These are phyloP conservation scores for Excoecaria cochinchinensis DNA, from an alignment of 345 rosid species.

Conservation along the genomic window DNA sequence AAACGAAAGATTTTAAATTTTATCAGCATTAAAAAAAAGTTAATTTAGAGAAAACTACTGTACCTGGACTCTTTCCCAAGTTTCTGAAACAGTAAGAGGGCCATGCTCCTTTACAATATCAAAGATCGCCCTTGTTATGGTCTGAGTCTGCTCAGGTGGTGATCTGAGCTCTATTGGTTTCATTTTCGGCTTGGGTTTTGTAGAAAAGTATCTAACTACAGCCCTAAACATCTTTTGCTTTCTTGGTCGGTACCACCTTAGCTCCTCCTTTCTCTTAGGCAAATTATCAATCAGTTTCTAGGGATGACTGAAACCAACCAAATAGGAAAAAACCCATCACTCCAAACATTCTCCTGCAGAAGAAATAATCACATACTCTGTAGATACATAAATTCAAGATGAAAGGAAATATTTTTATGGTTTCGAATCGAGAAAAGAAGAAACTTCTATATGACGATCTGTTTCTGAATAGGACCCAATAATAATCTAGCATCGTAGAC, in stretches of 20 bases:
- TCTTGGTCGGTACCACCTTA: neutral
- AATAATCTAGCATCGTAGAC: no score
- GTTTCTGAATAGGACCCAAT: no score
- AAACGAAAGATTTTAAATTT: no score
- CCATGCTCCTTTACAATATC: conserved; percentile 84
- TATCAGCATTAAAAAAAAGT: no score
- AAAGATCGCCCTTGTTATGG: conserved; percentile 68
- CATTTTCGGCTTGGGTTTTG: conserved; percentile 75
- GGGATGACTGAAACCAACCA: neutral
- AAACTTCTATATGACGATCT: no score
- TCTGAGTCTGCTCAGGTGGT: conserved; percentile 84
- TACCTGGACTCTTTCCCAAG: conserved; percentile 30
- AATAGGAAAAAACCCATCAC: neutral
- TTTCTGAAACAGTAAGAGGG: conserved; percentile 74
- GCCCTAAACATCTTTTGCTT: conserved; percentile 34
- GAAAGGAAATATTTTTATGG: no score
- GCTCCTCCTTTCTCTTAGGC: neutral
- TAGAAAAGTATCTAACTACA: conserved; percentile 51
- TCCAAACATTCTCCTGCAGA: neutral
- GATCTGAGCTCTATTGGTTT: conserved; percentile 77
- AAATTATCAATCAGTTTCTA: neutral
- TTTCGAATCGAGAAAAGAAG: no score
- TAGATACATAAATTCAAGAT: neutral
- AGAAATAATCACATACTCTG: neutral
- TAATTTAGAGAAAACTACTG: no score